Base-by-base conservation (phyloP, 2,329 filamentous ascomycete genomes). In the Sporothrix schenckii region DNA sequence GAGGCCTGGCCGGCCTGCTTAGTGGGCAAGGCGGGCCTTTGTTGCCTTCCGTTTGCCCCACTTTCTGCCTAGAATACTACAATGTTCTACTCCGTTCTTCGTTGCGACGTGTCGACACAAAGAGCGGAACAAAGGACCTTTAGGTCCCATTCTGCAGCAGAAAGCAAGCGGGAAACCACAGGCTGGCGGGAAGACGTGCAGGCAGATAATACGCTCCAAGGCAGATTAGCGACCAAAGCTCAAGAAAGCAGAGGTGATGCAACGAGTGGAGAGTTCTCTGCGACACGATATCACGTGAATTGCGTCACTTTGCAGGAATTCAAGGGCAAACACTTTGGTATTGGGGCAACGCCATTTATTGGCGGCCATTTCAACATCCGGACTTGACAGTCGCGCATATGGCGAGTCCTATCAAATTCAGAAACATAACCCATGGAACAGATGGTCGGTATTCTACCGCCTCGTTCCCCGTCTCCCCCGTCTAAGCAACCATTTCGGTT, bases 321-420 rank as follows among this genome's bases (percentile, higher is more conserved):
- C 63, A 66, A 66, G 63, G 63, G 63, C 63, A 66, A 66, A 66
- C 63, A 66, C 27, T 41, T 66, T 66, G 47, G 47, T 66, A 66
- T 66, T 66, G 49, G 49, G 24, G 44, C 58, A 47, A 27, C 30
- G 27, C 63, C 49, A 41, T 27, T 44, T 30, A 54, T 21, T 54
- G 50, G 65, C 50, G 34, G 65, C 50, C 50, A 19, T 30, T 67
- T 41, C 34, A 54, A 27, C 49, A 44, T 30, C 27, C 34, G 19
- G 19, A 27, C 34, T 50, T 27, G 34, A 54, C 50, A 44, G 21
- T 44, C 21, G 50, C 65, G 14, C 50, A 21, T 63, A 41, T 16
- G 63, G 49, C 63, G 30, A 39, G 63, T 66, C 49, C n/a, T 54
- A 41, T 66, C 11, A 66, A 66, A 39, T 7, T 21, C 63, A 66